A percentile compares a stretch with the other conserved stretches of the same genome.
These are phyloP conservation scores for Oryza nivara DNA, from an alignment of 176 grass and related monocot species.

Conservation along the genomic window DNA sequence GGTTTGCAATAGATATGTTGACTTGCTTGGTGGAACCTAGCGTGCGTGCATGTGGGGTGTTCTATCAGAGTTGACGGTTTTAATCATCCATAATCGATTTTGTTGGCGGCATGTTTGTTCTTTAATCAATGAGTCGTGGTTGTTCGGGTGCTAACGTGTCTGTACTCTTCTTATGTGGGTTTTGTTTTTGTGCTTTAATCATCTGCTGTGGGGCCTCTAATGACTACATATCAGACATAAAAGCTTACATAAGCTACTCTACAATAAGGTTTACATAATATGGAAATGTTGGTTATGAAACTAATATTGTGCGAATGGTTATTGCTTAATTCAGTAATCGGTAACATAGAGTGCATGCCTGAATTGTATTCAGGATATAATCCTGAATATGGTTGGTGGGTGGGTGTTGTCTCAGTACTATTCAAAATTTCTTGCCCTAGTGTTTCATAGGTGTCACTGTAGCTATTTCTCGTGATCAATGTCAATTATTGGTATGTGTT, in stretches of 20 bases:
- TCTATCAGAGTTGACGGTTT: conserved; percentile 31
- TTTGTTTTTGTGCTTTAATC: conserved; percentile 29
- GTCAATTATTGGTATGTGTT: conserved; percentile 15
- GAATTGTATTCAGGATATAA: not conserved
- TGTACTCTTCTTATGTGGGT: not conserved
- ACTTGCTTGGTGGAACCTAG: conserved; percentile 26
- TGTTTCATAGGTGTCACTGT: conserved; percentile 1
- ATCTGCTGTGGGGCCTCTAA: conserved; percentile 1
- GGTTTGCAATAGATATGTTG: conserved; percentile 35
- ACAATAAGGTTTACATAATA: not conserved
- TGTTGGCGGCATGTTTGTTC: not conserved
- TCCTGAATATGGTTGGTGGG: conserved; percentile 17
- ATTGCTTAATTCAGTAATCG: not conserved
- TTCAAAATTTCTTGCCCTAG: conserved; percentile 22
- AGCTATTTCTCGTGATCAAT: conserved; percentile 6
- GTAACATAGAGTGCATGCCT: conserved; percentile 5
- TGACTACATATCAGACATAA: not conserved
- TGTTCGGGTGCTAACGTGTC: not conserved
- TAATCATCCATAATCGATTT: conserved; percentile 14
- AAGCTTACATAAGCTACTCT: not conserved
- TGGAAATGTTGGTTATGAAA: conserved; percentile 13
- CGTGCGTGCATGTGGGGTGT: conserved; percentile 42
- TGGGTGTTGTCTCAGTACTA: not conserved
- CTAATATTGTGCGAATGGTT: not conserved
- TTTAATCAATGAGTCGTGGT: conserved; percentile 25